Base-by-base conservation (phyloP, 139 green algal genomes). In the Picochlorum sp. region DNA sequence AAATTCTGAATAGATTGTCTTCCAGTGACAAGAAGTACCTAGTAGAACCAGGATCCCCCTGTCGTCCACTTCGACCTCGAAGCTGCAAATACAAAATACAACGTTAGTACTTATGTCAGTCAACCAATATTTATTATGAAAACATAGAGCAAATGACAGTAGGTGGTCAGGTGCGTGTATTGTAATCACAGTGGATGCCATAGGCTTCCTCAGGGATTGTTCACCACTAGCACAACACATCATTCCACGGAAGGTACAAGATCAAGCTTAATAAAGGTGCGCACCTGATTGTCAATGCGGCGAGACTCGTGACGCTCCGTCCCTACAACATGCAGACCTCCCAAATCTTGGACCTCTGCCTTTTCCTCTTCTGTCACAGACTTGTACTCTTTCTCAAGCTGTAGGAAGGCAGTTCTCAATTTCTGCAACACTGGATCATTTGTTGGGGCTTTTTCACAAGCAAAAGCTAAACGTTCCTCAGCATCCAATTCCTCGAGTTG, bases 271-370 rank as follows among this genome's bases (percentile, higher is more conserved):
- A 55, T 30, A 33, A 24, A n/a, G 33, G 3, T 36, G 18, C 87
- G 25, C 82, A 75, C 54, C 85, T 98, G 92, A 77, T 98, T 99
- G 80, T 99, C 93, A 63, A 99, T 94, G 50, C 93, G 86, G 4
- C 92, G 73, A 0, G 76, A 89, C 75, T 98, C 93, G 65, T 98
- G 92, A 5, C 91, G 69, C 70, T 98, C 90, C 20, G 93, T 98
- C 54, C 93, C 92, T 24, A 99, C 70, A 12, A 98, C 91, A 68
- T 97, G 90, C 53, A 98, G 72, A 0, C 91, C 91, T 16, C 91
- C 91, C 41, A 94, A 73, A 13, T 52, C 51, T 18, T 75, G 50
- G 16, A 89, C 84, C 43, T 87, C 72, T 6, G 62, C 57, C 82
- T 97, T 97, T 73, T 96, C 88, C 37, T 56, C 50, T 20, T 89